A percentile compares a stretch with the other conserved stretches of the same genome.
Conservation (phyloP, 805 yeast species). For the Pichia cabralensis region DNA sequence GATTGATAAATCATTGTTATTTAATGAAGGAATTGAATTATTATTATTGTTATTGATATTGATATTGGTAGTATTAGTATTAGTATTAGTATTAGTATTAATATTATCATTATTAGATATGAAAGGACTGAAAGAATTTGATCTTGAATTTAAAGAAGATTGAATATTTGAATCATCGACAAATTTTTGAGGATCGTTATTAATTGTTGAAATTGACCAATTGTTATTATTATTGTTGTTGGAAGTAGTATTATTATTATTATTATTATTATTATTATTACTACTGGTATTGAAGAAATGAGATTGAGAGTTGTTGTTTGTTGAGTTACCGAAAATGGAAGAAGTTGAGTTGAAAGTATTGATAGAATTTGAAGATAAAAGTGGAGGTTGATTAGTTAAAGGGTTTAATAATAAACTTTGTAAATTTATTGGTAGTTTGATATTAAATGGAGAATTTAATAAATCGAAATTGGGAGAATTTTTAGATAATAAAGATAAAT, state of each 20-base stretch:
- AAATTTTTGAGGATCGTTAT: background rate
- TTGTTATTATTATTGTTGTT: background rate
- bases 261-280: background rate
- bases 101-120: background rate
- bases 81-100: no score
- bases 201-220: no score
- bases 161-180: background rate
- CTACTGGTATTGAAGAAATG: background rate
- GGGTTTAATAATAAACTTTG: no score
- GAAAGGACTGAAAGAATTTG: slow-evolving; percentile 4
- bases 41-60: no score
- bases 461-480: background rate
- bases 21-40: no score
- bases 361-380: slow-evolving; percentile 10
- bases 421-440: slow-evolving; percentile 1
- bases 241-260: background rate
- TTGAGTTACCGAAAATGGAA: slow-evolving; percentile 10
- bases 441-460: slow-evolving; percentile 3
- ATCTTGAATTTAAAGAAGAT: slow-evolving; percentile 6
- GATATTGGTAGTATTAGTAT: no score
- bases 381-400: background rate
- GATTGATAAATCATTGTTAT: no score
- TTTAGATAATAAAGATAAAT: slow-evolving; percentile 26
- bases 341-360: slow-evolving; percentile 11
- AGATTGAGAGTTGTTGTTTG: slow-evolving; percentile 3